phyloP scores from a whole-genome alignment of 2,329 filamentous ascomycete genomes.

The Exserohilum rostratum region DNA sequence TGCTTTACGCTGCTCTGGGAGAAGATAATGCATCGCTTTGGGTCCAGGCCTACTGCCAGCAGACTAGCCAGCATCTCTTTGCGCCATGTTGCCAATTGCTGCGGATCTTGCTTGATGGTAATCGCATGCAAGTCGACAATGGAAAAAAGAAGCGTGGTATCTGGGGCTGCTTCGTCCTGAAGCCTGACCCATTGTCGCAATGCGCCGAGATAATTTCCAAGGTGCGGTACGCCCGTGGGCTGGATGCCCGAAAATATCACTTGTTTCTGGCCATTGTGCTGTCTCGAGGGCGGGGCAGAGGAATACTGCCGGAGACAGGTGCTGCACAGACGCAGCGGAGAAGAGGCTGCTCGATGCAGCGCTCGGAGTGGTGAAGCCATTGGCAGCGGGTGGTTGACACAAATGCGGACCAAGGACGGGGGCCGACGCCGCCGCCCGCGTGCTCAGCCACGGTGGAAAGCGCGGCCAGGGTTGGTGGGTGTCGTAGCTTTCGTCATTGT shows the following conservation, averaged over 20 bases:
- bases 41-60: slow-evolving; percentile 82
- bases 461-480: slow-evolving; percentile 13
- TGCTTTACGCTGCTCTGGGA: slow-evolving; percentile 78
- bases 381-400: slow-evolving; percentile 15
- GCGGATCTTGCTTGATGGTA: slow-evolving; percentile 70
- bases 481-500: slow-evolving; percentile 36
- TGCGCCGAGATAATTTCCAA: slow-evolving; percentile 95
- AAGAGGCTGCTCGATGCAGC: slow-evolving; percentile 25
- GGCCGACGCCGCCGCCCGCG: background rate
- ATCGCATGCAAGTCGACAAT: slow-evolving; percentile 95
- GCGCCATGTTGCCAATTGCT: slow-evolving; percentile 67
- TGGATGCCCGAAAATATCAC: slow-evolving; percentile 93
- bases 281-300: background rate
- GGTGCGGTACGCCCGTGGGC: slow-evolving; percentile 89
- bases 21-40: slow-evolving; percentile 78
- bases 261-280: slow-evolving; percentile 12
- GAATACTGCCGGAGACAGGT: slow-evolving; percentile 18
- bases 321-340: slow-evolving; percentile 10
- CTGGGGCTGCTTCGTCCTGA: slow-evolving; percentile 66
- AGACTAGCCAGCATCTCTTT: slow-evolving; percentile 79
- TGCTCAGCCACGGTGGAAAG: slow-evolving; percentile 21
- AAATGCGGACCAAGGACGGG: slow-evolving; percentile 5
- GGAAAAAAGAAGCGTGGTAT: slow-evolving; percentile 76
- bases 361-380: slow-evolving; percentile 29
- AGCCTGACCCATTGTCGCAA: slow-evolving; percentile 83